Percentiles rank a stretch among this genome's conserved stretches.
phyloP scores from a whole-genome alignment of 2,329 filamentous ascomycete genomes.

The Claviceps sp. region DNA sequence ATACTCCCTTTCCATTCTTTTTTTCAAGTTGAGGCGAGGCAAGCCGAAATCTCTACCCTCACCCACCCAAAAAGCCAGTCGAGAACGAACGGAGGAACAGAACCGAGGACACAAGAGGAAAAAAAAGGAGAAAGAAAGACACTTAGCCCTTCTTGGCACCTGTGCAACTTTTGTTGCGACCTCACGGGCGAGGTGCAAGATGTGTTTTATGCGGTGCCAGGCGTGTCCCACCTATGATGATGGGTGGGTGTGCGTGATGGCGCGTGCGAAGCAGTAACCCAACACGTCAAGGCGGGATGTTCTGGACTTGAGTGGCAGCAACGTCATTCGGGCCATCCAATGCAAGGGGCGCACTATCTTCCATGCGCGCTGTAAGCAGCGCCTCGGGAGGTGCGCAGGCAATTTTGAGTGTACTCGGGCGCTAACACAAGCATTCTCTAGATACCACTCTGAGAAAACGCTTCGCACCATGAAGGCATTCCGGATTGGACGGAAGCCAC shows the following conservation, averaged over 20 bases:
- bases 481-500: constrained; percentile 42
- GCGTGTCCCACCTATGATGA: background rate
- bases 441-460: constrained; percentile 42
- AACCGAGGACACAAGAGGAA: background rate
- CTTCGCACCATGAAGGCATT: constrained; percentile 44
- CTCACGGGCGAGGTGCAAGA: background rate
- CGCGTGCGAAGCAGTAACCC: background rate
- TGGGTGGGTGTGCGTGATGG: background rate
- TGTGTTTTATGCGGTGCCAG: background rate
- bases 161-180: background rate
- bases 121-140: background rate
- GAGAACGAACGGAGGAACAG: background rate
- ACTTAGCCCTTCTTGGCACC: background rate
- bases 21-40: background rate
- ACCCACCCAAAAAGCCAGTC: background rate
- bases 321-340: background rate
- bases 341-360: background rate
- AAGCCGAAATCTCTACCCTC: background rate
- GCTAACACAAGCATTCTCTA: constrained; percentile 17
- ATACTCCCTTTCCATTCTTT: constrained; percentile 5
- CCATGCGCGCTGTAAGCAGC: background rate
- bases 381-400: background rate
- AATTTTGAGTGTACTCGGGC: constrained; percentile 1
- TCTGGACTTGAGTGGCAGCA: background rate
- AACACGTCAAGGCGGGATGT: background rate